Evolutionary conservation across 78 protist species (phyloP).

Genomic region (Polysphondylium violaceum): DNA sequence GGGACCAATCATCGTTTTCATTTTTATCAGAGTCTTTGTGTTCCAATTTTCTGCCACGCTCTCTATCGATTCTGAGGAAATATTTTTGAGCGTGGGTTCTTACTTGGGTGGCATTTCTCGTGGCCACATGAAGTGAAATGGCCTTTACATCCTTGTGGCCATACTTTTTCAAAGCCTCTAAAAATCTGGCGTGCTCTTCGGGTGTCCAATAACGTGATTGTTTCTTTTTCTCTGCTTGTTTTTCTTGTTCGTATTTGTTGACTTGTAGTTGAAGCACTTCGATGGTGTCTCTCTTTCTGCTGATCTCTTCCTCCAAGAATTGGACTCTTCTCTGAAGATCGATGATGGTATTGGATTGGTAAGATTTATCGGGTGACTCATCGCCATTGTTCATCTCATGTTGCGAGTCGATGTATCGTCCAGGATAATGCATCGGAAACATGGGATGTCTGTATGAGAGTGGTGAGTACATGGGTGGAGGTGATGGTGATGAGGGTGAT

Average conservation of each 20-base stretch:
- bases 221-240: constrained; percentile 71
- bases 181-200: constrained; percentile 65
- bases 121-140: constrained; percentile 49
- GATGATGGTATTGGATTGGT: neutral
- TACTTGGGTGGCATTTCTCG: constrained; percentile 77
- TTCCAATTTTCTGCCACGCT: constrained; percentile 37
- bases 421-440: constrained; percentile 7
- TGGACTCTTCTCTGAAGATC: constrained; percentile 49
- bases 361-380: neutral
- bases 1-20: constrained; percentile 5
- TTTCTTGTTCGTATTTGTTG: constrained; percentile 63
- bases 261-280: constrained; percentile 65
- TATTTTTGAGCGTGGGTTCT: constrained; percentile 80
- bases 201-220: constrained; percentile 77
- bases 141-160: constrained; percentile 74
- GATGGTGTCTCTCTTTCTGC: constrained; percentile 60
- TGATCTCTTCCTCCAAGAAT: constrained; percentile 59
- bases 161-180: constrained; percentile 65
- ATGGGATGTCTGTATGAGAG: constrained; percentile 2
- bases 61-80: constrained; percentile 65
- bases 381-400: neutral
- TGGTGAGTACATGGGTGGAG: constrained; percentile 41
- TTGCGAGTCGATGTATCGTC: neutral
- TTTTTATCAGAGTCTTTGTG: constrained; percentile 11
- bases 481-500: constrained; percentile 46